Evolutionary conservation across 768 basidiomycete genomes (phyloP).

Genomic region (Artomyces pyxidatus): DNA sequence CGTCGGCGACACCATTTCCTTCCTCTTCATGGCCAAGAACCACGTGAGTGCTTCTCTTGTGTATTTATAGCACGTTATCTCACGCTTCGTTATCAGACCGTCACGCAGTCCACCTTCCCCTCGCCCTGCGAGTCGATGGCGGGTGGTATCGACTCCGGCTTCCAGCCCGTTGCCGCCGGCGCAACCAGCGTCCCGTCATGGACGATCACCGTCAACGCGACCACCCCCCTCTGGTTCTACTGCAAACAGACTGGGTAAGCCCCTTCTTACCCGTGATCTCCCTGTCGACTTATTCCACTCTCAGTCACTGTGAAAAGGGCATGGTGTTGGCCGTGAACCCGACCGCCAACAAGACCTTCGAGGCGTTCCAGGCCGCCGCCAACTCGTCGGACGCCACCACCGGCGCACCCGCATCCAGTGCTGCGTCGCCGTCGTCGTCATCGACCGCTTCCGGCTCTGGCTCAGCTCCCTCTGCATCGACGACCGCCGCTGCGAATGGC

Average conservation of each 20-base stretch:
- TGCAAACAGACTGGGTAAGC: slow-evolving; percentile 21
- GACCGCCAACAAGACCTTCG: slow-evolving; percentile 20
- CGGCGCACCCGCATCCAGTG: neutral
- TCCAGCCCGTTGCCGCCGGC: slow-evolving; percentile 17
- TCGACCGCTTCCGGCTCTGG: neutral
- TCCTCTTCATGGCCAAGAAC: slow-evolving; percentile 14
- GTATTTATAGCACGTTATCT: slow-evolving; percentile 9
- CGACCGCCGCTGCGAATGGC: neutral
- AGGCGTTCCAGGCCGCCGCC: slow-evolving; percentile 17
- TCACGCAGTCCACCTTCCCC: slow-evolving; percentile 28
- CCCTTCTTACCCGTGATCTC: slow-evolving; percentile 3
- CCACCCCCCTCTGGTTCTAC: slow-evolving; percentile 24
- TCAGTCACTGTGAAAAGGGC: slow-evolving; percentile 20
- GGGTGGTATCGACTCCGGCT: slow-evolving; percentile 21
- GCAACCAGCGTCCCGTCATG: slow-evolving; percentile 3
- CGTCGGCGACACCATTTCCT: slow-evolving; percentile 18
- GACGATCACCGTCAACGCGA: slow-evolving; percentile 15
- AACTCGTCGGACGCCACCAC: neutral
- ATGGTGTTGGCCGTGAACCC: slow-evolving; percentile 27
- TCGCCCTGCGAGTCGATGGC: slow-evolving; percentile 22
- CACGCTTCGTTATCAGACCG: slow-evolving; percentile 18
- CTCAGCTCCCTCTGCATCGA: neutral
- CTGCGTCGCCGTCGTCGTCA: neutral
- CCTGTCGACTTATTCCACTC: neutral
- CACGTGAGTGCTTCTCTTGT: slow-evolving; percentile 11